Percentiles rank a stretch among this genome's conserved stretches.
Conservation (phyloP, 169 alveolate genomes). For the Cardiosporidium cionae region DNA sequence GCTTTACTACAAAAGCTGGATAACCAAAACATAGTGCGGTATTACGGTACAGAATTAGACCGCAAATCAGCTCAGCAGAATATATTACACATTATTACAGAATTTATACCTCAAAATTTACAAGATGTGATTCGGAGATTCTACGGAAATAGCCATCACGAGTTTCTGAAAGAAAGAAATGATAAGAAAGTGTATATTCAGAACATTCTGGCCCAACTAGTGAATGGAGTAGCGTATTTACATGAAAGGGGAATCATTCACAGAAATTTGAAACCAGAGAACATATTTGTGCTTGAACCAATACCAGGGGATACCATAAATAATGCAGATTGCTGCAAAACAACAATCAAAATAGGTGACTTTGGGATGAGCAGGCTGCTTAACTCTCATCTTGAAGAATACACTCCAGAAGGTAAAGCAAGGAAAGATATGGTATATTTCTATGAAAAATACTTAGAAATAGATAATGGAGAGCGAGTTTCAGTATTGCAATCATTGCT, state of each 20-base stretch:
- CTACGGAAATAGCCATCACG: not conserved
- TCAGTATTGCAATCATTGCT: no score
- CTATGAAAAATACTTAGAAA: no score
- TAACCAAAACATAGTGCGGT: constrained; percentile 15
- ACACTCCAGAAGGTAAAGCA: constrained; percentile 60
- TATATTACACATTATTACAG: not conserved
- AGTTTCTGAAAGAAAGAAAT: no score
- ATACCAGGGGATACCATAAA: constrained; percentile 60
- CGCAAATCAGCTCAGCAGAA: not conserved
- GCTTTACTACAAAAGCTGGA: constrained; percentile 40
- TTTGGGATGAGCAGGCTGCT: constrained; percentile 53
- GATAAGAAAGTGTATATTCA: no score
- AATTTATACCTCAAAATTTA: not conserved
- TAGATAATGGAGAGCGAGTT: no score
- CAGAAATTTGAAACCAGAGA: constrained; percentile 29
- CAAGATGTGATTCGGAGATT: not conserved
- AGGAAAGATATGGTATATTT: not conserved
- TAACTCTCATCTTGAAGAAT: constrained; percentile 41
- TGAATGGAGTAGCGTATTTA: constrained; percentile 6
- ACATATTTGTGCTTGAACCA: constrained; percentile 43
- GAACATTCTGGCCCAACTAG: not conserved
- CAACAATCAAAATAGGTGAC: constrained; percentile 62
- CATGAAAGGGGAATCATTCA: constrained; percentile 4
- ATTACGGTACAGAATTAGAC: not conserved
- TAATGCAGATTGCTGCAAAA: constrained; percentile 34